Evolutionary conservation across 805 yeast genomes (phyloP).

Genomic region (Blastobotrys attinorum): DNA sequence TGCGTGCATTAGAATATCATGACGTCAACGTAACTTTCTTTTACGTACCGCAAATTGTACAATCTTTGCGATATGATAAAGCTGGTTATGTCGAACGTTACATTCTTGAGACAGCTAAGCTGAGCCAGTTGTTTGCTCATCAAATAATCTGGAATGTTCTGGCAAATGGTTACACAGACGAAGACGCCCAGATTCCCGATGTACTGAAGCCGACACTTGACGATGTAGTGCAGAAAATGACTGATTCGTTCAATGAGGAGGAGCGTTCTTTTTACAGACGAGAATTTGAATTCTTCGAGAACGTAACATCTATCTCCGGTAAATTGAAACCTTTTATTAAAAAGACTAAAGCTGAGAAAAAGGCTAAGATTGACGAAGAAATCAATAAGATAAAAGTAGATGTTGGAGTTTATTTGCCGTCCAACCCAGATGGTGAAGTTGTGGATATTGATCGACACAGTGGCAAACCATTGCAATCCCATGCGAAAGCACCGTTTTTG

Average conservation of each 20-base stretch:
- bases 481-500: slow-evolving; percentile 98
- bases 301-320: slow-evolving; percentile 90
- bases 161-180: slow-evolving; percentile 88
- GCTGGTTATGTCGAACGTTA: slow-evolving; percentile 82
- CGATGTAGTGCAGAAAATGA: slow-evolving; percentile 57
- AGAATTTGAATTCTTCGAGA: slow-evolving; percentile 84
- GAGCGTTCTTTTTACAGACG: slow-evolving; percentile 65
- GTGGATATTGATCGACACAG: slow-evolving; percentile 85
- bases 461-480: slow-evolving; percentile 93
- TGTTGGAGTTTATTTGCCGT: slow-evolving; percentile 85
- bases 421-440: slow-evolving; percentile 94
- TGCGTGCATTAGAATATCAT: slow-evolving; percentile 81
- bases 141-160: slow-evolving; percentile 97
- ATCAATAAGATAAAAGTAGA: slow-evolving; percentile 70
- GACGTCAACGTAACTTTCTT: slow-evolving; percentile 86
- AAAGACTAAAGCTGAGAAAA: slow-evolving; percentile 92
- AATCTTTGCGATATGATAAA: slow-evolving; percentile 72
- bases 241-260: slow-evolving; percentile 46
- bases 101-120: slow-evolving; percentile 85
- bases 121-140: slow-evolving; percentile 87
- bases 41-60: slow-evolving; percentile 97
- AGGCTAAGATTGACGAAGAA: slow-evolving; percentile 91
- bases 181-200: slow-evolving; percentile 75
- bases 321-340: slow-evolving; percentile 90
- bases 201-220: slow-evolving; percentile 77